Evolutionary conservation across 108 stramenopile species (phyloP).

Genomic region (Skeletonema potamos): DNA sequence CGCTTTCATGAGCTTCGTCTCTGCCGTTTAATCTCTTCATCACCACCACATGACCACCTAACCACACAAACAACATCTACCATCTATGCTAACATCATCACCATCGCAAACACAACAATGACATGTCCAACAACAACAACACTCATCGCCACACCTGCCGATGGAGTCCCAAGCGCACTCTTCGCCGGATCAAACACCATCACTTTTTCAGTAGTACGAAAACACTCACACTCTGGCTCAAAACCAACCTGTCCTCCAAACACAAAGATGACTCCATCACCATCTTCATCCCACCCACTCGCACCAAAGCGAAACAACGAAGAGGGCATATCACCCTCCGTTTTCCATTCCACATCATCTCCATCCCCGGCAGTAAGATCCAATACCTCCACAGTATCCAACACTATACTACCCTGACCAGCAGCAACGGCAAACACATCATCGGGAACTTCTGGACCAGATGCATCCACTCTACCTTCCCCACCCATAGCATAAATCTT

Average conservation of each 20-base stretch:
- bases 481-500: conserved; percentile 71
- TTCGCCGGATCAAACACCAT: conserved; percentile 27
- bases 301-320: conserved; percentile 70
- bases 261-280: conserved; percentile 43
- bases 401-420: conserved; percentile 1
- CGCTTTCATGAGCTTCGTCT: no score
- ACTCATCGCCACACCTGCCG: conserved; percentile 1
- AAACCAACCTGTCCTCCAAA: conserved; percentile 77
- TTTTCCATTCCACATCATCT: conserved; percentile 41
- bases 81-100: neutral
- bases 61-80: neutral
- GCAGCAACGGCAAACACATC: conserved; percentile 39
- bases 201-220: conserved; percentile 55
- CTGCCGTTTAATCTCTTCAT: no score
- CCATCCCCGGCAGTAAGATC: conserved; percentile 9
- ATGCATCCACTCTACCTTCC: conserved; percentile 46
- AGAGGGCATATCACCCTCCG: conserved; percentile 46
- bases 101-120: neutral
- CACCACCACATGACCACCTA: neutral
- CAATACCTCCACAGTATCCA: conserved; percentile 57
- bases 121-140: conserved; percentile 9
- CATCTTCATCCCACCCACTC: conserved; percentile 18
- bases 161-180: neutral
- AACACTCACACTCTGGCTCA: conserved; percentile 63
- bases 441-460: conserved; percentile 15